Evolutionary conservation across 2,329 filamentous ascomycete species (phyloP).

Genomic region (Dactylonectria estremocensis): DNA sequence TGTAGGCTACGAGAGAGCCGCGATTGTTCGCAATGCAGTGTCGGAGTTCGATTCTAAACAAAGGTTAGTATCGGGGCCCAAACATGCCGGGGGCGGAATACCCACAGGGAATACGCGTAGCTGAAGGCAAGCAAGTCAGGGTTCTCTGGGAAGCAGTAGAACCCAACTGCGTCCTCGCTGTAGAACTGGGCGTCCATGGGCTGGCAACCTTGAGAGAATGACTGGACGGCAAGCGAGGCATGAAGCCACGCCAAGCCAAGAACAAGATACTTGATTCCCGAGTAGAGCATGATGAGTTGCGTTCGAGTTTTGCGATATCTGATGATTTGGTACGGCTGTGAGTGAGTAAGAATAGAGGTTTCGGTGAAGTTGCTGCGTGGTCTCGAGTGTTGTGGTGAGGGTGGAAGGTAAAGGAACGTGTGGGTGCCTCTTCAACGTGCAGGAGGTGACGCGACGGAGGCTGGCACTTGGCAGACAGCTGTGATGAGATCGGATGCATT

Average conservation of each 20-base stretch:
- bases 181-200: slow-evolving; percentile 27
- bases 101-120: slow-evolving; percentile 24
- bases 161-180: slow-evolving; percentile 20
- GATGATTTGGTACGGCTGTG: background rate
- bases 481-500: background rate
- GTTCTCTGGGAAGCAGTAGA: slow-evolving; percentile 24
- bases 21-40: slow-evolving; percentile 23
- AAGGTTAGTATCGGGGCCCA: background rate
- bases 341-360: background rate
- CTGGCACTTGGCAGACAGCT: background rate
- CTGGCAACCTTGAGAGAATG: slow-evolving; percentile 24
- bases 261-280: background rate
- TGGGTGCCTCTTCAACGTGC: background rate
- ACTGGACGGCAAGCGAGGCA: background rate
- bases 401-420: background rate
- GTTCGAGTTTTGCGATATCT: background rate
- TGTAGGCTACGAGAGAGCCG: slow-evolving; percentile 18
- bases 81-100: background rate
- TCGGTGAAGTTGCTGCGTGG: background rate
- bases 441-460: background rate
- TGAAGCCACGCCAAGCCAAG: slow-evolving; percentile 1
- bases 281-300: background rate
- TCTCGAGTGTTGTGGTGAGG: background rate
- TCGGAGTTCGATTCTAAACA: slow-evolving; percentile 16
- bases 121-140: background rate